A percentile compares a stretch with the other conserved stretches of the same genome.
These are phyloP conservation scores for Agrocybe chaxingu DNA, from an alignment of 768 basidiomycete species.

Conservation along the genomic window DNA sequence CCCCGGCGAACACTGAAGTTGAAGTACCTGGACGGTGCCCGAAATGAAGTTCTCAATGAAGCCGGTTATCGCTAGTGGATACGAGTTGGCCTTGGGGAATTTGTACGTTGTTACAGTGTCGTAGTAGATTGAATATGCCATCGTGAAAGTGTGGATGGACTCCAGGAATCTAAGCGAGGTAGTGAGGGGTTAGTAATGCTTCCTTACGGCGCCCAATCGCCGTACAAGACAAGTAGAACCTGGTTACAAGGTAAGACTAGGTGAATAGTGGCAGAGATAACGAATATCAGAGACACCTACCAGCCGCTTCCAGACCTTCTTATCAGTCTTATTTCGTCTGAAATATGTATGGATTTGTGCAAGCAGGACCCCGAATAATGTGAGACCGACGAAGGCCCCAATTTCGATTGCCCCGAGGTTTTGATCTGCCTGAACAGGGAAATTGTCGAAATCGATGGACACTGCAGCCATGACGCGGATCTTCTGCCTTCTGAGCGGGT, in stretches of 20 bases:
- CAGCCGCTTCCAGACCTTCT: too few relatives aligned
- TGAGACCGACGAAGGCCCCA: neutral
- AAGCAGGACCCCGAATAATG: neutral
- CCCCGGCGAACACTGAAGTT: too few relatives aligned
- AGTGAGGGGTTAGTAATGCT: neutral
- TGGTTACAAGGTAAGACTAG: too few relatives aligned
- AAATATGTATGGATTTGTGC: neutral
- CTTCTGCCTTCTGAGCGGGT: too few relatives aligned
- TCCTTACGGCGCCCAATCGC: too few relatives aligned
- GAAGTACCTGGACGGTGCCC: slow-evolving; percentile 15
- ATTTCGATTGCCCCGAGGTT: slow-evolving; percentile 5
- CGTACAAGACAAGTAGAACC: too few relatives aligned
- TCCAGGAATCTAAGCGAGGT: slow-evolving; percentile 13
- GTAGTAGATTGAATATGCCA: slow-evolving; percentile 14
- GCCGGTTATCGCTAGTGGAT: slow-evolving; percentile 16
- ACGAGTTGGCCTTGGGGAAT: slow-evolving; percentile 14
- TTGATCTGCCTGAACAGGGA: neutral
- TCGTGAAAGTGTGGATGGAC: slow-evolving; percentile 15
- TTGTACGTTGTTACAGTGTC: slow-evolving; percentile 13
- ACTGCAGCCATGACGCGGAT: too few relatives aligned
- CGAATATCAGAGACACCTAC: too few relatives aligned
- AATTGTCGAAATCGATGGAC: too few relatives aligned
- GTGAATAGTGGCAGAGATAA: too few relatives aligned
- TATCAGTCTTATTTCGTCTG: neutral
- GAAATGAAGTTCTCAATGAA: slow-evolving; percentile 18